Base-by-base conservation (phyloP, 495 filamentous ascomycete genomes). In the Neurospora sp. region DNA sequence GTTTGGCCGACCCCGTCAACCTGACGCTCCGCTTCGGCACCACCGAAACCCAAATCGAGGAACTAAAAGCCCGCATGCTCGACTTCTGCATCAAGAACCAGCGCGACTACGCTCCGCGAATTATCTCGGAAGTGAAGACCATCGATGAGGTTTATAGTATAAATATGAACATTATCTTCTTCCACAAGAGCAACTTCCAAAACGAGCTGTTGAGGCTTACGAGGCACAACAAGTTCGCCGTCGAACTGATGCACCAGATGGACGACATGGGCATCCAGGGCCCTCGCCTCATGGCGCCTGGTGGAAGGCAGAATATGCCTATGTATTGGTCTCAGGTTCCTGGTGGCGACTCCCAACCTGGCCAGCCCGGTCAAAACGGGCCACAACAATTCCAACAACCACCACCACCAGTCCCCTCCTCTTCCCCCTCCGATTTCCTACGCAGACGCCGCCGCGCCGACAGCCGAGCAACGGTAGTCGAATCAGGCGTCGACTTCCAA, bases 131-230 rank as follows among this genome's bases (percentile, higher is more conserved):
- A 77, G 85, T 99, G 37, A 87, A 88, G 17, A 91, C 84, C 20
- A 85, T 87, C 72, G 83, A 86, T 72, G 84, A 85, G 78, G 87
- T 84, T 70, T 86, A 85, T 78, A 84, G 78, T 44, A 87, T 98
- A 76, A 97, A 92, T 10, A 86, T 99, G 72, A 98, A 98, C 80
- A 90, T 99, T 70, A 91, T 98, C 74, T 98, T 97, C 83, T 97
- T 98, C 83, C 97, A 97, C 86, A 99, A 98, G 79, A 93, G 91
- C 70, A 97, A 86, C 75, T 90, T 84, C 78, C 94, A 98, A 77
- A 98, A 98, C 81, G 96, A 99, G 78, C 86, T 95, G 61, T 85
- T 97, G 31, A 93, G 96, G 79, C 86, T 99, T 3, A 91, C 90
- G 73, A 89, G 96, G 17, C 92, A 94, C 71, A 99, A 99, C 83